Conservation (phyloP, 768 basidiomycete genomes). For the Lactarius quietus region DNA sequence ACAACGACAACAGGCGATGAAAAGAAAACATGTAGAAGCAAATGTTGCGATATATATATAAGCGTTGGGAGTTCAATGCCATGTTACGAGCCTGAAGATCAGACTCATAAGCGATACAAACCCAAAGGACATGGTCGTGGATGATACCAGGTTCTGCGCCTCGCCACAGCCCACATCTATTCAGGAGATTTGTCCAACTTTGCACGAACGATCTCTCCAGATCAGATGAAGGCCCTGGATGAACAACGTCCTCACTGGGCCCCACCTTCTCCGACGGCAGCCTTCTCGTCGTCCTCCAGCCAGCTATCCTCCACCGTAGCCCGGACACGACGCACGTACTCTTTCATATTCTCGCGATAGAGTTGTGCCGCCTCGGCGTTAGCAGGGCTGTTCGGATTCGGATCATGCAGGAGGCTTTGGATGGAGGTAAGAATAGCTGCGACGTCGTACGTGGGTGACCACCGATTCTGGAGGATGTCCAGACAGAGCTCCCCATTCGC, state of each 20-base stretch:
- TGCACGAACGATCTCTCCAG: slow-evolving; percentile 1
- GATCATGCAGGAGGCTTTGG: slow-evolving; percentile 93
- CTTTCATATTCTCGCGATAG: slow-evolving; percentile 97
- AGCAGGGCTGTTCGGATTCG: slow-evolving; percentile 96
- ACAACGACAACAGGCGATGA: not conserved
- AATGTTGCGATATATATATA: not conserved
- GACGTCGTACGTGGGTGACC: slow-evolving; percentile 99
- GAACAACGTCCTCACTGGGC: slow-evolving; percentile 16
- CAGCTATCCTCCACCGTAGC: slow-evolving; percentile 93
- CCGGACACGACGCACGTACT: slow-evolving; percentile 91
- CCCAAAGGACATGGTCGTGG: not conserved
- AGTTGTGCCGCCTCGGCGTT: slow-evolving; percentile 98
- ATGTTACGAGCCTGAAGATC: not conserved
- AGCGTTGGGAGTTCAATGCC: not conserved
- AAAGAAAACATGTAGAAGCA: not conserved
- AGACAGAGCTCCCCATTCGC: slow-evolving; percentile 97
- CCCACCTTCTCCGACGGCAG: slow-evolving; percentile 48
- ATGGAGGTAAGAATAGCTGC: slow-evolving; percentile 97
- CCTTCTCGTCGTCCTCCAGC: slow-evolving; percentile 74
- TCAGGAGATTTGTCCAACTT: not conserved
- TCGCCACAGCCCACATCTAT: slow-evolving; percentile 3
- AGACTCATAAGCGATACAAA: slow-evolving; percentile 8
- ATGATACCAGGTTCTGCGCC: not conserved
- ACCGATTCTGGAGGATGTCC: slow-evolving; percentile 97
- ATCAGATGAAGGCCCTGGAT: not conserved